Evolutionary conservation across 192 early-diverging fungal species (phyloP).

Genomic region (Geranomyces michiganensis): DNA sequence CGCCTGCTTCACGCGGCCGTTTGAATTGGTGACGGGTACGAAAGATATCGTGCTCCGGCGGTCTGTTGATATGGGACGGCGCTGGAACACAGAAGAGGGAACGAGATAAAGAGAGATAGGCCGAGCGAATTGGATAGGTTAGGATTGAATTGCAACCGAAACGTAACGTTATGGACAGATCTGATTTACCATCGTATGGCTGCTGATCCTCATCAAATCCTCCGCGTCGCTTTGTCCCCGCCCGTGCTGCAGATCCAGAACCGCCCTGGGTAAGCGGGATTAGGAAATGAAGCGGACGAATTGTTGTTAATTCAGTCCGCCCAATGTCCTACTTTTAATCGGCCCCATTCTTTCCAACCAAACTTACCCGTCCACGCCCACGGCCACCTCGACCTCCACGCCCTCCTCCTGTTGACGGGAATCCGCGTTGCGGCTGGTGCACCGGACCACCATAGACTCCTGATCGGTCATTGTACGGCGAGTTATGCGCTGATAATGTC

Average conservation of each 20-base stretch:
- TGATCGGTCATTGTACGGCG: neutral
- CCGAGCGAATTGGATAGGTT: no score
- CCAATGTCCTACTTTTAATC: neutral
- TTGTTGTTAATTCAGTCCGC: neutral
- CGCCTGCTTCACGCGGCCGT: slow-evolving; percentile 19
- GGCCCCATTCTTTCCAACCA: neutral
- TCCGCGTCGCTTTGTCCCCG: slow-evolving; percentile 17
- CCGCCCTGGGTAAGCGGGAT: no score
- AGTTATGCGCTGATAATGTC: neutral
- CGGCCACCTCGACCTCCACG: slow-evolving; percentile 5
- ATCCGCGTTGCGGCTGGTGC: neutral
- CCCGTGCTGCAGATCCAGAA: slow-evolving; percentile 1
- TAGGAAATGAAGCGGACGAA: neutral
- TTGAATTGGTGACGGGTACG: slow-evolving; percentile 30
- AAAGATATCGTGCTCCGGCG: slow-evolving; percentile 33
- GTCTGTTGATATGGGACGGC: slow-evolving; percentile 26
- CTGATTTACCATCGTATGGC: slow-evolving; percentile 21
- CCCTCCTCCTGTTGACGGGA: neutral
- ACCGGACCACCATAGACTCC: neutral
- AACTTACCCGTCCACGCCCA: slow-evolving; percentile 5
- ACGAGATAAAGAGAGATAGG: no score
- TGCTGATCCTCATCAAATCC: slow-evolving; percentile 25
- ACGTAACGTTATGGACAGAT: no score
- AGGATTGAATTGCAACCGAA: no score
- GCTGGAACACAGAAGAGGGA: neutral